phyloP scores from a whole-genome alignment of 495 filamentous ascomycete genomes.

The Aspergillus sclerotioniger region DNA sequence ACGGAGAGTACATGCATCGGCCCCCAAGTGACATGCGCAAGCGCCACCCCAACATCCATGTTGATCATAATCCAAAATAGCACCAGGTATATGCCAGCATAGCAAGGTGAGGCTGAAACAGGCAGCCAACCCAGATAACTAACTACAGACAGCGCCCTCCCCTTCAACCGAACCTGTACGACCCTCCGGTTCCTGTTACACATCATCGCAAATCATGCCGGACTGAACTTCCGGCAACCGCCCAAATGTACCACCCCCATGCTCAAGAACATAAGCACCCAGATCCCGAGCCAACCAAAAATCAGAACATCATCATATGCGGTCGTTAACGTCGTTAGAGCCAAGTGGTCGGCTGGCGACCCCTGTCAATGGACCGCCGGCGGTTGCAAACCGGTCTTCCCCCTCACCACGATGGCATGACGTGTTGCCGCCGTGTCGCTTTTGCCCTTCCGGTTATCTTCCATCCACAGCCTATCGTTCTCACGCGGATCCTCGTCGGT shows the following conservation, averaged over 20 bases:
- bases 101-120: slow-evolving; percentile 13
- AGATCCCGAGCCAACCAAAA: not conserved
- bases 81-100: not conserved
- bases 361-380: not conserved
- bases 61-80: slow-evolving; percentile 15
- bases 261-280: slow-evolving; percentile 3
- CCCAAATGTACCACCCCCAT: not conserved
- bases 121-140: slow-evolving; percentile 10
- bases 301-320: not conserved
- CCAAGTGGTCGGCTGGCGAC: not conserved
- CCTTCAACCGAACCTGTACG: slow-evolving; percentile 5
- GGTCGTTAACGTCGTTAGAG: not conserved
- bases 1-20: slow-evolving; percentile 16
- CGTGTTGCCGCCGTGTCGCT: slow-evolving; percentile 1
- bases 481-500: slow-evolving; percentile 51
- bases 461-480: not conserved
- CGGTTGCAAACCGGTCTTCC: not conserved
- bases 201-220: slow-evolving; percentile 15
- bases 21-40: slow-evolving; percentile 10
- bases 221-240: slow-evolving; percentile 1
- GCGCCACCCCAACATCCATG: slow-evolving; percentile 11
- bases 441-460: not conserved
- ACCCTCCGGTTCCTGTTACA: slow-evolving; percentile 20
- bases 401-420: slow-evolving; percentile 1
- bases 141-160: slow-evolving; percentile 2